Conservation (phyloP, 306 rosid species). For the Echinosophora koreensis region DNA sequence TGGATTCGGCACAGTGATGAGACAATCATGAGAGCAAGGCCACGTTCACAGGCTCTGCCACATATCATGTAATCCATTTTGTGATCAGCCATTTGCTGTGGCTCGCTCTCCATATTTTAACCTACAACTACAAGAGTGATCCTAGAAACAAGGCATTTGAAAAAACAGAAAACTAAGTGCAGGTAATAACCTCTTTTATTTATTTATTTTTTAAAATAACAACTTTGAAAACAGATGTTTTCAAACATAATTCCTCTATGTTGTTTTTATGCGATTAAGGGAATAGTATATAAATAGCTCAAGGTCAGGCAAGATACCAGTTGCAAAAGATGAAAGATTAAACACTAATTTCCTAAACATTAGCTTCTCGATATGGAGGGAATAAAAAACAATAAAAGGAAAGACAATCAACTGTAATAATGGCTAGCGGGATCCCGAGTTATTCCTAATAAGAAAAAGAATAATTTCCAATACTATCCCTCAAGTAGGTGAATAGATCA, state of each 20-base stretch:
- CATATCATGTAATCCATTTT: conserved; percentile 52
- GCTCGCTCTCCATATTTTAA: conserved; percentile 53
- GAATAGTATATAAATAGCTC: background rate
- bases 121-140: conserved; percentile 44
- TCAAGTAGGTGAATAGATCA: no score
- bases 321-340: background rate
- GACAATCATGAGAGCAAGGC: conserved; percentile 81
- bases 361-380: background rate
- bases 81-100: conserved; percentile 52
- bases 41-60: conserved; percentile 79
- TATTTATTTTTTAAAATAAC: background rate
- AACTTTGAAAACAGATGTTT: background rate
- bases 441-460: background rate
- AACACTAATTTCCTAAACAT: background rate
- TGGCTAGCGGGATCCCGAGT: background rate
- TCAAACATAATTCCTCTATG: background rate
- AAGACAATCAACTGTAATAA: background rate
- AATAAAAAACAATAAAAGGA: background rate
- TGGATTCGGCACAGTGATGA: conserved; percentile 94
- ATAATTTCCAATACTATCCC: no score
- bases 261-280: background rate
- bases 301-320: background rate
- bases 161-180: conserved; percentile 41
- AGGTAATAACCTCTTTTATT: conserved; percentile 42
- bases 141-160: conserved; percentile 40